Conservation (phyloP, 345 rosid species). For the Lumnitzera littorea region DNA sequence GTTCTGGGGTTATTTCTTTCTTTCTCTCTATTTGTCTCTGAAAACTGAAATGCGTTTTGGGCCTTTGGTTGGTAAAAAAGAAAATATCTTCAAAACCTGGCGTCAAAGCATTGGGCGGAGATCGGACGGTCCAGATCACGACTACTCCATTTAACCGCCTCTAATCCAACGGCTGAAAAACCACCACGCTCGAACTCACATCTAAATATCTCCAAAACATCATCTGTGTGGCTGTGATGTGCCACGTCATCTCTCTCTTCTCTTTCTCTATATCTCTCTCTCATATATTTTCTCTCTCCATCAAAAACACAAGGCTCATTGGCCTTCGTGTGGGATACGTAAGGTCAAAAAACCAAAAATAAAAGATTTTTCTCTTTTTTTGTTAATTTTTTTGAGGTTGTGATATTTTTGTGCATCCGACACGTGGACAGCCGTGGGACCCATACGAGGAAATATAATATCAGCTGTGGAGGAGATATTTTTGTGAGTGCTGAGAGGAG, state of each 20-base stretch:
- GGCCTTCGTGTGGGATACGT: slow-evolving; percentile 5
- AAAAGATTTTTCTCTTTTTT: too few species aligned
- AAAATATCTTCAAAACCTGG: slow-evolving; percentile 36
- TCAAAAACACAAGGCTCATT: slow-evolving; percentile 5
- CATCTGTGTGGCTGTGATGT: slow-evolving; percentile 30
- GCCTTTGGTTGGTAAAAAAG: background rate
- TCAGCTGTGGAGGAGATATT: slow-evolving; percentile 17
- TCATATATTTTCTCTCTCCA: slow-evolving; percentile 9
- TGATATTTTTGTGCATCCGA: background rate
- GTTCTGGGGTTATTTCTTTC: background rate
- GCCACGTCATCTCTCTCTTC: slow-evolving; percentile 46
- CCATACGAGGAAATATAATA: background rate
- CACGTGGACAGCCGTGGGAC: slow-evolving; percentile 7
- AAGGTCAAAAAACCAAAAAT: background rate
- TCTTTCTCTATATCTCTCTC: background rate
- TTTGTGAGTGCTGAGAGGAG: slow-evolving; percentile 6
- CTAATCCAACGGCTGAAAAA: slow-evolving; percentile 7
- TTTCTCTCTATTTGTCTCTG: background rate
- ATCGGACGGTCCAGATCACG: slow-evolving; percentile 25
- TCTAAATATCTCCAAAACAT: slow-evolving; percentile 34
- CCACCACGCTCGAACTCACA: background rate
- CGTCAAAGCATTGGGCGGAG: background rate
- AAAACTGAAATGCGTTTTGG: too few species aligned
- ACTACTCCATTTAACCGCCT: slow-evolving; percentile 3
- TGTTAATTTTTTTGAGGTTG: background rate